These are phyloP conservation scores for Aspergillaceae sp. DNA, from an alignment of 2,329 filamentous ascomycete genomes.

Conservation along the genomic window DNA sequence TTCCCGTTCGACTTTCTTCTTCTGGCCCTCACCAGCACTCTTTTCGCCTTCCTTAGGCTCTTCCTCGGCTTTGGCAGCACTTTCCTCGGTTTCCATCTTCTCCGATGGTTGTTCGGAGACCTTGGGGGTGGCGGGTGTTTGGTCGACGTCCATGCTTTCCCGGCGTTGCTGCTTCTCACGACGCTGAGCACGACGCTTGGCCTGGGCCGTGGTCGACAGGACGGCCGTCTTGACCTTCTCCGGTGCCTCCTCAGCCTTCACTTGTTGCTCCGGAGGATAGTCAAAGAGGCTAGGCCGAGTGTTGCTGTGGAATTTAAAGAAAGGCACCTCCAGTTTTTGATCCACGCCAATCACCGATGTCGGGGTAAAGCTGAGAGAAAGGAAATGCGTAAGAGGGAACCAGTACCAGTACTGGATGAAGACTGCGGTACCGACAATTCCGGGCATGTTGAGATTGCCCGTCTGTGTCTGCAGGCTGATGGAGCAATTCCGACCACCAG, in stretches of 20 bases:
- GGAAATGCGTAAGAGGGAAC: conserved; percentile 98
- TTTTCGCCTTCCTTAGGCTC: conserved; percentile 52
- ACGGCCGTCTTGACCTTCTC: conserved; percentile 93
- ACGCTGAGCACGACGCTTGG: conserved; percentile 86
- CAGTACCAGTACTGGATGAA: conserved; percentile 99
- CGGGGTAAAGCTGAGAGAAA: conserved; percentile 91
- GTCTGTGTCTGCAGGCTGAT: conserved; percentile 97
- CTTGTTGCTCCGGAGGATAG: conserved; percentile 92
- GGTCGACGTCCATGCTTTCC: conserved; percentile 93
- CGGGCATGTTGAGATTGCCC: conserved; percentile 96
- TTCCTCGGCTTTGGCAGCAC: conserved; percentile 55
- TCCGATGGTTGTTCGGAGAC: conserved; percentile 53
- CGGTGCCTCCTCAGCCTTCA: conserved; percentile 87
- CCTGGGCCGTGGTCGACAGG: conserved; percentile 91
- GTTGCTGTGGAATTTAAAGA: conserved; percentile 92
- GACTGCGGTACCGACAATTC: conserved; percentile 93
- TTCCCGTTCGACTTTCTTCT: conserved; percentile 92
- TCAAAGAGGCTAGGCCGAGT: conserved; percentile 93
- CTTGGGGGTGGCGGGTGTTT: conserved; percentile 66
- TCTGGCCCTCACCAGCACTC: conserved; percentile 49
- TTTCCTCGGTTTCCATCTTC: conserved; percentile 69
- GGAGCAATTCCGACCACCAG: conserved; percentile 94
- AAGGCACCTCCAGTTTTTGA: conserved; percentile 83
- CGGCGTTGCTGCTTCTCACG: conserved; percentile 83
- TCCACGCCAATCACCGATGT: conserved; percentile 93